Percentiles rank a stretch among this genome's conserved stretches.
Conservation (phyloP, 1,284 basidiomycete species). For the Porodaedalea pini region DNA sequence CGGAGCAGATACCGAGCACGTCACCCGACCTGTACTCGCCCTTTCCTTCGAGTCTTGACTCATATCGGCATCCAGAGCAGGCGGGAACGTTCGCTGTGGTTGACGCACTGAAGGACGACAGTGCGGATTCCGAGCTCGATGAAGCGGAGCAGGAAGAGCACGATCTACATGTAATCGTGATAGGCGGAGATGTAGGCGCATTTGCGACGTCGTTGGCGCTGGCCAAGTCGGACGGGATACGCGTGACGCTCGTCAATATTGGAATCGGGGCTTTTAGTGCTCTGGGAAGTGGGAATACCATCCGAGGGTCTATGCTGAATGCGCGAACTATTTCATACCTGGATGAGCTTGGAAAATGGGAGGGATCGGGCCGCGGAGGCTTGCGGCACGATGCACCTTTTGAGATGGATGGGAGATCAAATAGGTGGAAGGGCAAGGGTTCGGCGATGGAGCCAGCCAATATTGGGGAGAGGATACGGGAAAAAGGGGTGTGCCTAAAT, state of each 20-base stretch:
- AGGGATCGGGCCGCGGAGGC: background rate
- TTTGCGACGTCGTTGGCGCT: constrained; percentile 6
- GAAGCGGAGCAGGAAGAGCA: background rate
- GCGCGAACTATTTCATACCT: background rate
- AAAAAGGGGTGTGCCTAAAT: background rate
- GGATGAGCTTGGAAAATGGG: background rate
- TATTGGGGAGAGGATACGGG: background rate
- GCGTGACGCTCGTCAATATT: constrained; percentile 7
- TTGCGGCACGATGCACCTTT: background rate
- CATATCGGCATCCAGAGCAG: background rate
- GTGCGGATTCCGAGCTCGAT: background rate
- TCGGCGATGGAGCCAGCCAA: no score
- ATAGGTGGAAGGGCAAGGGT: constrained; percentile 5
- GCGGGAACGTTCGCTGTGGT: background rate
- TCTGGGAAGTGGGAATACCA: background rate
- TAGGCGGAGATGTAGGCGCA: constrained; percentile 10
- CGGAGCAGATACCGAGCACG: background rate
- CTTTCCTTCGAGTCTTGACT: background rate
- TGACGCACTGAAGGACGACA: background rate
- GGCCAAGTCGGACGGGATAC: background rate
- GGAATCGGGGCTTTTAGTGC: background rate
- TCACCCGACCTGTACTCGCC: background rate
- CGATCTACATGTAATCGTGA: constrained; percentile 7
- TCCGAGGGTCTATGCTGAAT: background rate
- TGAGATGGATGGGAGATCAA: background rate